These are phyloP conservation scores for Floccularia luteovirens DNA, from an alignment of 768 basidiomycete species.

Conservation along the genomic window DNA sequence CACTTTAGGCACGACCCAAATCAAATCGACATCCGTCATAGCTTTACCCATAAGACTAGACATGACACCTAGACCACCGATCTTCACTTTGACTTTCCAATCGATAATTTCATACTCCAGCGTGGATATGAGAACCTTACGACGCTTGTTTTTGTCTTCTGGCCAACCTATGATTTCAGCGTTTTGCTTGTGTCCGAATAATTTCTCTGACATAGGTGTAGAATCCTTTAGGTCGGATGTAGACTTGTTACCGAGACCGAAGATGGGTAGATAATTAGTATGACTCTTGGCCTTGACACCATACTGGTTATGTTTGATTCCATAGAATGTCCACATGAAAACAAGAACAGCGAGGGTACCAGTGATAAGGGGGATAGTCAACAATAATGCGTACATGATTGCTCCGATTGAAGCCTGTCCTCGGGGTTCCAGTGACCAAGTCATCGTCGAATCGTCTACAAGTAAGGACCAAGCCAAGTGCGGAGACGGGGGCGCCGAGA, in stretches of 20 bases:
- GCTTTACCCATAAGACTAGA: slow-evolving; percentile 96
- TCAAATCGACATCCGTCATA: slow-evolving; percentile 92
- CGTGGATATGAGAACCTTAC: slow-evolving; percentile 87
- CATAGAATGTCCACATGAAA: slow-evolving; percentile 97
- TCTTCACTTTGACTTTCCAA: slow-evolving; percentile 98
- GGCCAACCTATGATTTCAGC: slow-evolving; percentile 94
- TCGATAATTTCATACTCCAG: slow-evolving; percentile 96
- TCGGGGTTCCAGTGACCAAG: slow-evolving; percentile 76
- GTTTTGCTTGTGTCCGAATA: slow-evolving; percentile 56
- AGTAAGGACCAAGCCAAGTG: slow-evolving; percentile 83
- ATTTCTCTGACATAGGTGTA: slow-evolving; percentile 60
- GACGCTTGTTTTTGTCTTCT: slow-evolving; percentile 83
- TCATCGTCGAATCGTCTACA: slow-evolving; percentile 70
- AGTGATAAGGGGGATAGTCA: slow-evolving; percentile 79
- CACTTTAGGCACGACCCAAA: slow-evolving; percentile 94
- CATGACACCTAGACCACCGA: slow-evolving; percentile 97
- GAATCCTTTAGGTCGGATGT: slow-evolving; percentile 65
- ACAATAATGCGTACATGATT: slow-evolving; percentile 81
- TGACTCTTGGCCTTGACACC: slow-evolving; percentile 70
- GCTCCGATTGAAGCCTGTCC: slow-evolving; percentile 77
- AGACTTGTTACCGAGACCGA: slow-evolving; percentile 64
- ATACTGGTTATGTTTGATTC: slow-evolving; percentile 90
- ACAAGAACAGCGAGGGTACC: slow-evolving; percentile 73
- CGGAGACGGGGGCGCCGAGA: slow-evolving; percentile 84
- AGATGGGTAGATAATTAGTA: slow-evolving; percentile 84